Conservation (phyloP, 441 rosid genomes). For the Syzygium malaccense region DNA sequence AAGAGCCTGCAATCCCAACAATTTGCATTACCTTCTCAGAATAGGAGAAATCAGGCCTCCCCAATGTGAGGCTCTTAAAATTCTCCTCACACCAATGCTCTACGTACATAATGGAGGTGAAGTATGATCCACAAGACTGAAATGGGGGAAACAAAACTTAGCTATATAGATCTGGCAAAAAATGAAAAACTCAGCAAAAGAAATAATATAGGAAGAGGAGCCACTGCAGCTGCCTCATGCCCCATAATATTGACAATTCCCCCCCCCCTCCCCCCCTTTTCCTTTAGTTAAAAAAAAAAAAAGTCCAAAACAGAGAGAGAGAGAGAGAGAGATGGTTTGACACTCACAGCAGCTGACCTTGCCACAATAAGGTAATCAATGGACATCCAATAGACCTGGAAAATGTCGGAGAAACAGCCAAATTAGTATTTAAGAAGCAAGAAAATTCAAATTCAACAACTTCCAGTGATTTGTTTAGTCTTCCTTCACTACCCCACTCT, state of each 20-base stretch:
- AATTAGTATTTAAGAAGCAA: background rate
- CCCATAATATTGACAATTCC: background rate
- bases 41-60: slow-evolving; percentile 87
- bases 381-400: slow-evolving; percentile 91
- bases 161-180: slow-evolving; percentile 1
- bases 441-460: background rate
- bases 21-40: slow-evolving; percentile 61
- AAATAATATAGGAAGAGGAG: background rate
- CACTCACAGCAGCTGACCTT: slow-evolving; percentile 82
- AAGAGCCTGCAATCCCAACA: background rate
- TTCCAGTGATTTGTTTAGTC: background rate
- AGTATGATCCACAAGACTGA: slow-evolving; percentile 81
- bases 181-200: background rate
- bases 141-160: slow-evolving; percentile 9
- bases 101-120: slow-evolving; percentile 85
- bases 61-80: slow-evolving; percentile 64
- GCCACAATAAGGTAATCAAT: slow-evolving; percentile 85
- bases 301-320: background rate
- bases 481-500: background rate
- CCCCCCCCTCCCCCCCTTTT: background rate
- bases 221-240: background rate
- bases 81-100: slow-evolving; percentile 98
- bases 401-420: slow-evolving; percentile 4
- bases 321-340: background rate
- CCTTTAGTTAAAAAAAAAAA: background rate